Evolutionary conservation across 2,329 filamentous ascomycete species (phyloP), one percentile per base, ranked within the genome.

Genomic region (Samsoniella hepiali): DNA sequence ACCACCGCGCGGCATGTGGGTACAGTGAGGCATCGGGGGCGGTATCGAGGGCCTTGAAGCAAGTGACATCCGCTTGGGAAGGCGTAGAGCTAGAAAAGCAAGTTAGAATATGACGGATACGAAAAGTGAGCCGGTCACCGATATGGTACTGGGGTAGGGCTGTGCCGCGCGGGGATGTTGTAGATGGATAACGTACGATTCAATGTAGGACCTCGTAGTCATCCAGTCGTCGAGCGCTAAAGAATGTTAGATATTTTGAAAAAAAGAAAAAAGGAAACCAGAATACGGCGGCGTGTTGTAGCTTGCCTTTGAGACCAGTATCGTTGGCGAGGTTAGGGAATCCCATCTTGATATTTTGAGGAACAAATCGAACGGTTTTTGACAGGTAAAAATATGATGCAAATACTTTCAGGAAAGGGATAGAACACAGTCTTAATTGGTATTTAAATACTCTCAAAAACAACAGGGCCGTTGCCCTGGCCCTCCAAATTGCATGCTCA

Each of bases 1-100:
- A 97, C 95, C 95, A 99, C 79, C 95, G 90, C 76, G 91, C 92
- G 75, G 90, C 92, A 82, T 97, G 84, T 74, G 94, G 93, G 88
- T 90, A 97, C 84, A 96, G 96, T 78, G 84, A 83, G 73, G 89
- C 86, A 70, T 90, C 87, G 72, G 95, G 94, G 65, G 87, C 80
- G 71, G 84, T 80, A 74, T 84, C 88, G 77, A 97, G 79, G 74
- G 91, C 91, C 87, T 98, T 96, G 91, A 91, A 97, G 82, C 87
- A 88, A 79, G 89, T 91, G 74, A 95, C 93, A 84, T 99, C 95
- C 81, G 94, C 95, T 85, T 99, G 95, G 72, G 91, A 91, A 73
- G 93, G 89, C 68, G 79, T 79, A 75, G 81, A 78, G 67, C 81
- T 86, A 66, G 58, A 40, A 6, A 11, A n/a, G 7, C 6, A 47